Base-by-base conservation (phyloP, 2,329 filamentous ascomycete genomes). In the Sporothrix mexicana region DNA sequence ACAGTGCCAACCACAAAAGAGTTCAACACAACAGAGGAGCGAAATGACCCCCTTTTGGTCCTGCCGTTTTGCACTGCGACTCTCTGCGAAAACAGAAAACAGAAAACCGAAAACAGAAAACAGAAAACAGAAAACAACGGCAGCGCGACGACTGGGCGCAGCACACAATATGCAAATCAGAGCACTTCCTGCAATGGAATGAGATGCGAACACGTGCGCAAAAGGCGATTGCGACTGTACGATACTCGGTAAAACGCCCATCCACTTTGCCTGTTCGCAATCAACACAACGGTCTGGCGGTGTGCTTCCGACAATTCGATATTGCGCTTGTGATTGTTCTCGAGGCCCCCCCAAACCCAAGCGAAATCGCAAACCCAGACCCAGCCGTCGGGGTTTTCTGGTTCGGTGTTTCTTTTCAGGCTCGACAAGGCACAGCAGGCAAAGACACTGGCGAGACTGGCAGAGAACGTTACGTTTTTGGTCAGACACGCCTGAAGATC, bases 101-200 rank as follows among this genome's bases (percentile, higher is more conserved):
- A n/a, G n/a, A n/a, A n/a, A n/a, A n/a, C n/a, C n/a, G n/a, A n/a
- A n/a, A n/a, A n/a, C n/a, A n/a, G n/a, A n/a, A n/a, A n/a, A n/a
- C n/a, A n/a, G n/a, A n/a, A n/a, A n/a, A n/a, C n/a, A n/a, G 51
- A 53, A 17, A 20, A 53, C 51, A 53, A 17, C 17, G 20, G 51
- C 20, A 36, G 55, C 25, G 55, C 25, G 25, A 59, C 55, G 55
- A 25, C 10, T 23, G 55, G 23, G 55, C 55, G 55, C 23, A 57
- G 55, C 55, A 57, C 23, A 57, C 55, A 57, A 30, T 57, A 53
- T 23, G 51, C 51, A 30, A 57, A 23, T 30, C 23, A 30, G 55
- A 30, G 23, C 55, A 17, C 13, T 5, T 20, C 23, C 53, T 30
- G n/a, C 49, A 6, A 51, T 17, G 6, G 49, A n/a, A n/a, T 7